These are phyloP conservation scores for Endotrypanum monterogeii DNA, from an alignment of 208 protist genomes.

Conservation along the genomic window DNA sequence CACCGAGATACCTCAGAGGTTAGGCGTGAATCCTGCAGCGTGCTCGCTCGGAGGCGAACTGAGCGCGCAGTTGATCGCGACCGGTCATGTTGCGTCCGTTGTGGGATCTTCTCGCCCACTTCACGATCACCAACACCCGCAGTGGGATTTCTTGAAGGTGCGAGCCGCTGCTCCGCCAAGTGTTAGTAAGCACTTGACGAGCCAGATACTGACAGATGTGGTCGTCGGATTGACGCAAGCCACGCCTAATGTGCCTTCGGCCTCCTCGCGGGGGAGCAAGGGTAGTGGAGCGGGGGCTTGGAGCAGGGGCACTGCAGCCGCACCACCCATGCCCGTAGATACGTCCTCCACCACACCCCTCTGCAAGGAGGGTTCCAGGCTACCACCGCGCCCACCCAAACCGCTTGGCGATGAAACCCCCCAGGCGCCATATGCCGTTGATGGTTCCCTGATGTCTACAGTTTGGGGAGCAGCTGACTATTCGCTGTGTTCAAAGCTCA, in stretches of 20 bases:
- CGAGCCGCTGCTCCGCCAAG: not conserved
- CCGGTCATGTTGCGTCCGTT: not conserved
- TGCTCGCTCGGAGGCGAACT: slow-evolving; percentile 22
- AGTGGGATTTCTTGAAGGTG: slow-evolving; percentile 2
- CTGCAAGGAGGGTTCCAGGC: not conserved
- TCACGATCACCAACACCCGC: not conserved
- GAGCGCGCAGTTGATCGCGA: slow-evolving; percentile 15
- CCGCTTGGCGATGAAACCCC: slow-evolving; percentile 14
- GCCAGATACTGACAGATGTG: slow-evolving; percentile 25
- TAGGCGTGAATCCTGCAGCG: slow-evolving; percentile 13
- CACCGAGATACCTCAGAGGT: slow-evolving; percentile 29
- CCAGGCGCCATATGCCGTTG: slow-evolving; percentile 13
- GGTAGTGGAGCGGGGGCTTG: not conserved
- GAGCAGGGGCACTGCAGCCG: not conserved
- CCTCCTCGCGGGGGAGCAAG: slow-evolving; percentile 9
- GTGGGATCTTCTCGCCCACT: not conserved
- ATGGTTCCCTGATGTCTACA: not conserved
- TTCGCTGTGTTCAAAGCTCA: not conserved
- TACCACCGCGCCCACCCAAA: not conserved
- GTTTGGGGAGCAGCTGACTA: not conserved
- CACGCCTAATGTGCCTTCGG: slow-evolving; percentile 2
- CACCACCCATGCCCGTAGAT: not conserved
- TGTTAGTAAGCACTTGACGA: slow-evolving; percentile 14
- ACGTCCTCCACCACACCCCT: not conserved
- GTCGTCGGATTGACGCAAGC: slow-evolving; percentile 15